These are phyloP conservation scores for Talaromyces albobiverticillius DNA, from an alignment of 2,329 filamentous ascomycete species.

Conservation along the genomic window DNA sequence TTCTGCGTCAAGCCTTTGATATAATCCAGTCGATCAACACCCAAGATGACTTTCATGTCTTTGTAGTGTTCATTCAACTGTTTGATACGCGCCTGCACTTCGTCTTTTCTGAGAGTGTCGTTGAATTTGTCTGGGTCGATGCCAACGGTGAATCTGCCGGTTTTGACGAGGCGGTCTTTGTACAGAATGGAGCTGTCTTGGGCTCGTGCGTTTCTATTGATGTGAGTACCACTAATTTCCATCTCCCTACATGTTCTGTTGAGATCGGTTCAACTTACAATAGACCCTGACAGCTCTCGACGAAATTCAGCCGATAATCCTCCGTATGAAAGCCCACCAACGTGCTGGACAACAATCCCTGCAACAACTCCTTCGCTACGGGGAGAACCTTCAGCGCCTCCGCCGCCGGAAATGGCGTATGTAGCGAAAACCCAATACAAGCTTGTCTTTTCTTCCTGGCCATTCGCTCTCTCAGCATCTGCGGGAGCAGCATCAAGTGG, in stretches of 20 bases:
- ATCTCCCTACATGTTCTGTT: neutral
- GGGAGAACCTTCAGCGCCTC: slow-evolving; percentile 92
- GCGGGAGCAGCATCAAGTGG: slow-evolving; percentile 89
- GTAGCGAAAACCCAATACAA: slow-evolving; percentile 92
- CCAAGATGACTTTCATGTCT: slow-evolving; percentile 86
- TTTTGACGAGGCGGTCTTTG: slow-evolving; percentile 74
- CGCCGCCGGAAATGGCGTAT: slow-evolving; percentile 88
- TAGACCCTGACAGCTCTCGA: slow-evolving; percentile 83
- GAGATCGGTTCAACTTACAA: too few relatives aligned
- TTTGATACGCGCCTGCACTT: slow-evolving; percentile 76
- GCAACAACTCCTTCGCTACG: slow-evolving; percentile 77
- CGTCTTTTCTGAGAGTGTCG: slow-evolving; percentile 71
- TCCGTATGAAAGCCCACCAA: slow-evolving; percentile 98
- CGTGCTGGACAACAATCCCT: slow-evolving; percentile 81
- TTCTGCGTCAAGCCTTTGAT: slow-evolving; percentile 97
- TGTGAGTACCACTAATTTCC: too few relatives aligned
- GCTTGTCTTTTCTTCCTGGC: slow-evolving; percentile 68
- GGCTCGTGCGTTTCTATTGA: slow-evolving; percentile 47
- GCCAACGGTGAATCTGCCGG: slow-evolving; percentile 90
- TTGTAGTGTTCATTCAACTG: slow-evolving; percentile 79
- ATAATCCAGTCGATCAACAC: slow-evolving; percentile 90
- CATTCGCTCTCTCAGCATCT: slow-evolving; percentile 79
- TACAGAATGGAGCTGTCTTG: slow-evolving; percentile 79
- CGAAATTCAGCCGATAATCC: slow-evolving; percentile 87
- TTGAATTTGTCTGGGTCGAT: slow-evolving; percentile 94